phyloP scores from a whole-genome alignment of 2,329 filamentous ascomycete species.

The Rhinocladiella similis region DNA sequence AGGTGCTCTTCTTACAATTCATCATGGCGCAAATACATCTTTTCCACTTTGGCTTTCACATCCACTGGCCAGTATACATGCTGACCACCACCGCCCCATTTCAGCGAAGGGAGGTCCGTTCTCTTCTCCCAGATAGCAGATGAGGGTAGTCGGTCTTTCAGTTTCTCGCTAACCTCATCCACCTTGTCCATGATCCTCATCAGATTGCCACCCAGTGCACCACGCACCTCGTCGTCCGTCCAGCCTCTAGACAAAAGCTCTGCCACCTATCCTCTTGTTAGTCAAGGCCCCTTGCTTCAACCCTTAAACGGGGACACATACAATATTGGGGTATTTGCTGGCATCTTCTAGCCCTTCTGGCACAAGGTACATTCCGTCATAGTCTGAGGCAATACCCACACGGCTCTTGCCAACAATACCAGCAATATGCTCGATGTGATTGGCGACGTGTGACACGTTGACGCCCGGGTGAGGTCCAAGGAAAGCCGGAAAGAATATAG shows the following conservation, averaged over 20 bases:
- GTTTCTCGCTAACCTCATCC: slow-evolving; percentile 56
- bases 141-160: slow-evolving; percentile 8
- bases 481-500: slow-evolving; percentile 37
- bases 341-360: slow-evolving; percentile 81
- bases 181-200: slow-evolving; percentile 80
- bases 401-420: slow-evolving; percentile 35
- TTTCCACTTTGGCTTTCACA: slow-evolving; percentile 11
- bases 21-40: slow-evolving; percentile 17
- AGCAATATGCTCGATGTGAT: slow-evolving; percentile 42
- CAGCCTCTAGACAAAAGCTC: slow-evolving; percentile 72
- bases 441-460: slow-evolving; percentile 28
- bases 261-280: slow-evolving; percentile 50
- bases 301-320: slow-evolving; percentile 2
- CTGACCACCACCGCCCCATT: slow-evolving; percentile 14
- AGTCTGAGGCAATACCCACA: slow-evolving; percentile 39
- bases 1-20: slow-evolving; percentile 9
- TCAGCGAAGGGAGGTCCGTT: slow-evolving; percentile 16
- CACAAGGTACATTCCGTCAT: slow-evolving; percentile 44
- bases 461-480: background rate
- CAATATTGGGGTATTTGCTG: slow-evolving; percentile 72
- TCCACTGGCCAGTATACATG: slow-evolving; percentile 13
- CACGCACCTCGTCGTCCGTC: slow-evolving; percentile 70
- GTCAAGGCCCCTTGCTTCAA: background rate
- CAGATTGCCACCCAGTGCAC: slow-evolving; percentile 76
- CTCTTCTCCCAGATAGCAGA: slow-evolving; percentile 19